Evolutionary conservation across 176 grass and related monocot species (phyloP), one percentile per base, ranked within the genome.

Genomic region (Ensete glaucum): DNA sequence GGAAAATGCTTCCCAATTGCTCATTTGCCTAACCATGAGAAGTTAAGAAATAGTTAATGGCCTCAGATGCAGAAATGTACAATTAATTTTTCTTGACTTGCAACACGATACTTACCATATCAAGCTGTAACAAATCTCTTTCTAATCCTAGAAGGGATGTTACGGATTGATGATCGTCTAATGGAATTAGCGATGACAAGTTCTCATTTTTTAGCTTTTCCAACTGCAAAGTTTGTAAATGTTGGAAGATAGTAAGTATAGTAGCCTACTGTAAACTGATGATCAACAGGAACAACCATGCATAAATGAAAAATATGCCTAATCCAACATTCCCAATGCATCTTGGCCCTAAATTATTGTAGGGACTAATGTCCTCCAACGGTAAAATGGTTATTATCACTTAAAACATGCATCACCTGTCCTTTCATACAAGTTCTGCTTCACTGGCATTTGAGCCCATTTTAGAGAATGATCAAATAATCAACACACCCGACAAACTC

Each of bases 51-150:
- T 64, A 54, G 10, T 78, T 50, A 79, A 83, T 14, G 60, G 14
- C 79, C 68, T 62, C 64, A 8, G 27, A 64, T 21, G 64, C 15
- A 74, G 26, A 59, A 59, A 48, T 58, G 12, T 71, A 26, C 24
- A 54, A 26, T 29, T 27, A 57, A 1, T 19, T 55, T 51, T 10
- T 51, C 3, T 68, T 29, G 23, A 1, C 23, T 27, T 57, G 8
- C 8, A 4, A 34, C 21, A 58, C 27, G 11, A 57, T 29, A 49
- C 77, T 69, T 91, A 99, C 95, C 86, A 72, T 93, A 81, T 99
- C 88, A 78, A 99, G 90, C 57, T 93, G 88, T 62, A 84, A 91
- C 82, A 99, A 87, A 26, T 84, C 85, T 74, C 90, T 94, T 77
- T 91, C 85, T 62, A 99, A 90, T 85, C 80, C 81, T 77, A 78